Percentiles rank a stretch among this genome's conserved stretches.
These are phyloP conservation scores for Quercus variabilis DNA, from an alignment of 306 rosid genomes.

Conservation along the genomic window DNA sequence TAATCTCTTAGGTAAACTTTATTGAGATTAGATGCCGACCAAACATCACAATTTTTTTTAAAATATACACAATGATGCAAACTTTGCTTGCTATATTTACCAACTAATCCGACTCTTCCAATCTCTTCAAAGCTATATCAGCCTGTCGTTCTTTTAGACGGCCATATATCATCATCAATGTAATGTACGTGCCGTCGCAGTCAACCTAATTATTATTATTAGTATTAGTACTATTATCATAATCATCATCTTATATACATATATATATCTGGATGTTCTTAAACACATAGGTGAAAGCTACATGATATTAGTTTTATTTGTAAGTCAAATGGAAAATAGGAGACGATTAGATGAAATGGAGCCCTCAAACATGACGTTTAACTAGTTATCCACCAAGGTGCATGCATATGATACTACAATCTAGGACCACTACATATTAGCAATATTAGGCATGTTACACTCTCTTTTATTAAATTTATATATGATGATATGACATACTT, in stretches of 20 bases:
- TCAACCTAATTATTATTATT: constrained; percentile 19
- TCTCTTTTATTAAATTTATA: not conserved
- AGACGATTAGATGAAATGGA: constrained; percentile 39
- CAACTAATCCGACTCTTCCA: constrained; percentile 34
- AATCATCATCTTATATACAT: not conserved
- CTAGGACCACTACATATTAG: not conserved
- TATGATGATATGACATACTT: constrained; percentile 6
- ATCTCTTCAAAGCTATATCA: constrained; percentile 16
- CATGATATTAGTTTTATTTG: not conserved
- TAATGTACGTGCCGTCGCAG: constrained; percentile 12
- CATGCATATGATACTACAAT: constrained; percentile 14
- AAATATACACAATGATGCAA: constrained; percentile 31
- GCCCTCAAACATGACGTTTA: constrained; percentile 41
- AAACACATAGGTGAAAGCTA: not conserved
- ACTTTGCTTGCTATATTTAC: constrained; percentile 22
- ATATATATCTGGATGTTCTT: not conserved
- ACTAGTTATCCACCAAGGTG: constrained; percentile 21
- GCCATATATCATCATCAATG: constrained; percentile 30
- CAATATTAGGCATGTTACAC: constrained; percentile 1
- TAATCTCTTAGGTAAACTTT: not conserved
- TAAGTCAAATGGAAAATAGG: constrained; percentile 4
- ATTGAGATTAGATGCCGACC: constrained; percentile 51
- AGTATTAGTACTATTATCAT: constrained; percentile 12
- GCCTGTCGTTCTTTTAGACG: constrained; percentile 41
- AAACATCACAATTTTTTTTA: constrained; percentile 35